Evolutionary conservation across 1,139 yeast genomes (phyloP), one percentile per base, ranked within the genome.

Genomic region (Suhomyces panamericanus): DNA sequence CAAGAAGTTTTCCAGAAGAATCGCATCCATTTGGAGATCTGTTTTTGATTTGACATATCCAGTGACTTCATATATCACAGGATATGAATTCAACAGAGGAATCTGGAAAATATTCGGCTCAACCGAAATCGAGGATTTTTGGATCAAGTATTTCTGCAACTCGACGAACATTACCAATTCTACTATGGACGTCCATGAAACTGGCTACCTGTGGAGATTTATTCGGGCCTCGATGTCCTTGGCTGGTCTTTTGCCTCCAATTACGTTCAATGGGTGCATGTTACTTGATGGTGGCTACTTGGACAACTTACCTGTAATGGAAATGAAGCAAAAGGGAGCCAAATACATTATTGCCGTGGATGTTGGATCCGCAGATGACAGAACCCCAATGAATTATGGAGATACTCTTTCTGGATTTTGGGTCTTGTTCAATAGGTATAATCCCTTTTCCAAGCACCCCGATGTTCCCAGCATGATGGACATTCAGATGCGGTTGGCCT

Each of bases 81-180:
- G 99, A 1, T 96, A 93, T 65, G 98, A 90, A 63, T 93, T 93
- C 64, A 93, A 93, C 63, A 76, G 98, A 54, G 98, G 99, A 39
- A 83, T 93, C 15, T 93, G 98, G 97, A 93, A 93, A 62, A 80
- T 89, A 0, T 87, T 93, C 68, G 98, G 98, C 0, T 95, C 89
- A 52, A 77, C 85, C 17, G 85, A 96, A 57, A 88, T 93, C 53
- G 99, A 93, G 60, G 99, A 93, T 62, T 91, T 93, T 62, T 93
- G 99, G 99, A 77, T 93, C 48, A 82, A 79, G 49, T 93, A 81
- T 60, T 93, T 80, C 59, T 83, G 95, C 59, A 93, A 93, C 60
- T 88, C 98, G 1, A 93, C 99, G n/a, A 93, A 93, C 60, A 88
- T 93, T 47, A 93, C 99, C 3, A 89, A 90, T 54, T 91, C 97